Evolutionary conservation across 2,329 filamentous ascomycete species (phyloP).

Genomic region (Exophiala calicioides): DNA sequence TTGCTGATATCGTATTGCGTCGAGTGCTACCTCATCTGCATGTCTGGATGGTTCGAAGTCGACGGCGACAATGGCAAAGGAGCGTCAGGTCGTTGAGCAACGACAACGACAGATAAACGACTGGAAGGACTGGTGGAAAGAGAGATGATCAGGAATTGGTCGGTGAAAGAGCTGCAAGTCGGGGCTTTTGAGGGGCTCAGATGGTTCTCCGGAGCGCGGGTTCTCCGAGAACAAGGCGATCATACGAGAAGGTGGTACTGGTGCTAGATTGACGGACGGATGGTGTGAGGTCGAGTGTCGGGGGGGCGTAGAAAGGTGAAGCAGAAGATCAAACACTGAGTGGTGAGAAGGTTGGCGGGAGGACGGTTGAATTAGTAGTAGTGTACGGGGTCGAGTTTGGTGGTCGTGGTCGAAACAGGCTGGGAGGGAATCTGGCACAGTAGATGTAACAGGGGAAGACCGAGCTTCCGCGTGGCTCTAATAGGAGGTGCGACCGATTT

Average conservation of each 20-base stretch:
- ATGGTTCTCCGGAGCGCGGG: slow-evolving; percentile 18
- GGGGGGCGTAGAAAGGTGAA: slow-evolving; percentile 17
- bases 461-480: too few relatives aligned
- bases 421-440: slow-evolving; percentile 25
- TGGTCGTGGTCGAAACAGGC: slow-evolving; percentile 23
- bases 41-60: slow-evolving; percentile 7
- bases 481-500: slow-evolving; percentile 4
- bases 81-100: slow-evolving; percentile 15
- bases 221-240: slow-evolving; percentile 17
- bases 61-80: not conserved
- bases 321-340: slow-evolving; percentile 26
- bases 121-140: too few relatives aligned
- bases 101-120: not conserved
- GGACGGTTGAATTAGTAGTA: slow-evolving; percentile 13
- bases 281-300: not conserved
- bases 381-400: slow-evolving; percentile 9
- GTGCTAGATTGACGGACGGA: slow-evolving; percentile 22
- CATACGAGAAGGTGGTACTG: slow-evolving; percentile 22
- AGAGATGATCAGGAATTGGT: too few relatives aligned
- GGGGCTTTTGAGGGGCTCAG: slow-evolving; percentile 28
- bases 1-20: not conserved
- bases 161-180: slow-evolving; percentile 12
- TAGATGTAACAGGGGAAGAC: slow-evolving; percentile 25
- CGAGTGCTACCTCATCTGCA: slow-evolving; percentile 14
- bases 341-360: slow-evolving; percentile 9